Evolutionary conservation across 768 basidiomycete species (phyloP).

Genomic region (Calocera viscosa): DNA sequence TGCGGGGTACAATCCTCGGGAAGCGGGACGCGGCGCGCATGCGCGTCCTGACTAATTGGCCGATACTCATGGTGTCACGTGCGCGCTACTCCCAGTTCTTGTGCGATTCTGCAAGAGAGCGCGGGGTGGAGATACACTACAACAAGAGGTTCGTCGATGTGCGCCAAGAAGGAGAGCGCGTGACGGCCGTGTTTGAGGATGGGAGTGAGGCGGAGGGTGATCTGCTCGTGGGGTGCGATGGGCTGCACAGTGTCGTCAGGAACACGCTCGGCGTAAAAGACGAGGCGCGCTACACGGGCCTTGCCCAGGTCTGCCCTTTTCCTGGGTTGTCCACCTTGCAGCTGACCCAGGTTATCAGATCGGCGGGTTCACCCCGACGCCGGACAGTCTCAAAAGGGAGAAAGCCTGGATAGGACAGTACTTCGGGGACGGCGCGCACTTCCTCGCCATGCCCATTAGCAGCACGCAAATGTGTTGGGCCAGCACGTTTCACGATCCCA

Average conservation of each 20-base stretch:
- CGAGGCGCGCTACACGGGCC: conserved; percentile 28
- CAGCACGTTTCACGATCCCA: background rate
- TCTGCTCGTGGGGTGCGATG: conserved; percentile 37
- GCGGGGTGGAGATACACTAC: conserved; percentile 30
- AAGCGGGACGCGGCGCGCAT: too few species aligned
- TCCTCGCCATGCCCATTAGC: background rate
- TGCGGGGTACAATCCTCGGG: too few species aligned
- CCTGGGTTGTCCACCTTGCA: background rate
- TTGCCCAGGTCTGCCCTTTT: conserved; percentile 27
- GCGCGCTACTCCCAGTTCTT: conserved; percentile 16
- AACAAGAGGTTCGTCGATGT: conserved; percentile 27
- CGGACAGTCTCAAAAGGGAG: conserved; percentile 14
- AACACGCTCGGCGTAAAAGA: too few species aligned
- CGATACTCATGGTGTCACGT: background rate
- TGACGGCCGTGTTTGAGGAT: conserved; percentile 29
- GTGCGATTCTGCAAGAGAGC: conserved; percentile 24
- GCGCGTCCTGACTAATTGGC: conserved; percentile 15
- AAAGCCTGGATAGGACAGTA: conserved; percentile 22
- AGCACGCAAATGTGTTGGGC: background rate
- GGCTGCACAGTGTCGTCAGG: conserved; percentile 35
- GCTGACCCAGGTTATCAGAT: background rate
- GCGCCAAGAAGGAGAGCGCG: conserved; percentile 25
- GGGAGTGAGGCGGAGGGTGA: conserved; percentile 28
- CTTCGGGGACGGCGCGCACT: conserved; percentile 31
- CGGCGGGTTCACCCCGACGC: conserved; percentile 22